Percentiles rank a stretch among this genome's conserved stretches.
These are phyloP conservation scores for Apiospora koreana DNA, from an alignment of 2,329 filamentous ascomycete genomes.

Conservation along the genomic window DNA sequence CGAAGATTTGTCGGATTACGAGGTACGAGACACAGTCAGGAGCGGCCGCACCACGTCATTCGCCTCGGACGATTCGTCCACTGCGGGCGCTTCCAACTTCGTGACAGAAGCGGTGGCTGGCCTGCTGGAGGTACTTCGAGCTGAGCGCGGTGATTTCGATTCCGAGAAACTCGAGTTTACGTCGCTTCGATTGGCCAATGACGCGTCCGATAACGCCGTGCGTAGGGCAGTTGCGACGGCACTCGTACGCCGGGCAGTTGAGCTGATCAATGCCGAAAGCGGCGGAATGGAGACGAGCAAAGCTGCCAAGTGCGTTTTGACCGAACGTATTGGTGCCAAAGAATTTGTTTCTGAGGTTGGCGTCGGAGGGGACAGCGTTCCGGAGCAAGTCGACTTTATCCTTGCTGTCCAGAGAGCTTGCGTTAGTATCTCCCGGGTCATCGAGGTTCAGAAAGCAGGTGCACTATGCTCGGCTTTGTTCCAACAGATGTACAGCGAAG, in stretches of 20 bases:
- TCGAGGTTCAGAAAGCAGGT: slow-evolving; percentile 48
- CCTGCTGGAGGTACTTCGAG: slow-evolving; percentile 82
- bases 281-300: slow-evolving; percentile 60
- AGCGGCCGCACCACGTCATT: slow-evolving; percentile 67
- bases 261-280: slow-evolving; percentile 58
- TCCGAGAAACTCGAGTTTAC: slow-evolving; percentile 85
- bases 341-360: slow-evolving; percentile 62
- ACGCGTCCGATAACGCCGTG: slow-evolving; percentile 87
- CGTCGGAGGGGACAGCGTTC: slow-evolving; percentile 62
- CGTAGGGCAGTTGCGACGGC: slow-evolving; percentile 83
- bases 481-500: slow-evolving; percentile 82
- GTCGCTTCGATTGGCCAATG: slow-evolving; percentile 85
- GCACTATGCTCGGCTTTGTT: slow-evolving; percentile 75
- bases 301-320: slow-evolving; percentile 65
- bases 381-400: slow-evolving; percentile 86
- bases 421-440: slow-evolving; percentile 61
- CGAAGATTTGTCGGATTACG: slow-evolving; percentile 66
- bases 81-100: slow-evolving; percentile 62
- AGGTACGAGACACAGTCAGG: slow-evolving; percentile 59
- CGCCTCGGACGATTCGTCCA: slow-evolving; percentile 69
- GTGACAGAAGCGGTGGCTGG: slow-evolving; percentile 85
- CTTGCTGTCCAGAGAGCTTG: slow-evolving; percentile 81
- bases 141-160: slow-evolving; percentile 77
- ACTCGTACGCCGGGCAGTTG: slow-evolving; percentile 78
- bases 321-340: slow-evolving; percentile 50